Evolutionary conservation across 257 asterid genomes (phyloP), one percentile per base, ranked within the genome.

Genomic region (Penstemon barbatus): DNA sequence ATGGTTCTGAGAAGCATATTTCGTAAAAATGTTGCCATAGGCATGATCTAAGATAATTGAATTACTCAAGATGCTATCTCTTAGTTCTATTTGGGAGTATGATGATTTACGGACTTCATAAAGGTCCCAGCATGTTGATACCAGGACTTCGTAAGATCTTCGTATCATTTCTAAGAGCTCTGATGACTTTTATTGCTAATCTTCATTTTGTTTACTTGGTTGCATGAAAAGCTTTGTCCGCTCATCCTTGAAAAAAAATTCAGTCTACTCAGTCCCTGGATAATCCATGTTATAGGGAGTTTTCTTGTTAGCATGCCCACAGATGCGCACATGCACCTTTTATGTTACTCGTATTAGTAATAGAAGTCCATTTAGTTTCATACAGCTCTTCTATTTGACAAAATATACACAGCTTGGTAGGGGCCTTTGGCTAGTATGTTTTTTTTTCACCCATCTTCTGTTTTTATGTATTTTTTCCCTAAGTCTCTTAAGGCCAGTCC

Each of bases 71-170:
- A 64, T 15, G 55, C 61, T 53, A 53, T 25, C 40, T 59, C 44
- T 12, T 52, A n/a, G 39, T 67, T 18, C 66, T 42, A 38, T 60
- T 39, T 58, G 65, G 67, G 65, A 33, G 45, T 48, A 36, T 60
- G n/a, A 45, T 52, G 15, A 68, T 63, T 51, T 39, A 37, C 51
- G 8, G 72, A 73, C 57, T 46, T 58, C 65, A 51, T 51, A 9
- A 11, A 44, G 61, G 68, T 40, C 36, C 59, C 13, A 41, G 8
- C 54, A 57, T 70, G 45, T 43, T 42, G 61, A 55, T 59, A 15
- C 41, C 44, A 52, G 57, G 45, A 15, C 74, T 66, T 65, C 48
- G 6, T 63, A 42, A 10, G 55, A 62, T 71, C 49, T 43, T 42
- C 9, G 33, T 57, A 13, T 41, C 10, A 42, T 40, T 61, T 0